Evolutionary conservation across 163 green algal species (phyloP), one percentile per base, ranked within the genome.

Genomic region (Scenedesmus sp.): DNA sequence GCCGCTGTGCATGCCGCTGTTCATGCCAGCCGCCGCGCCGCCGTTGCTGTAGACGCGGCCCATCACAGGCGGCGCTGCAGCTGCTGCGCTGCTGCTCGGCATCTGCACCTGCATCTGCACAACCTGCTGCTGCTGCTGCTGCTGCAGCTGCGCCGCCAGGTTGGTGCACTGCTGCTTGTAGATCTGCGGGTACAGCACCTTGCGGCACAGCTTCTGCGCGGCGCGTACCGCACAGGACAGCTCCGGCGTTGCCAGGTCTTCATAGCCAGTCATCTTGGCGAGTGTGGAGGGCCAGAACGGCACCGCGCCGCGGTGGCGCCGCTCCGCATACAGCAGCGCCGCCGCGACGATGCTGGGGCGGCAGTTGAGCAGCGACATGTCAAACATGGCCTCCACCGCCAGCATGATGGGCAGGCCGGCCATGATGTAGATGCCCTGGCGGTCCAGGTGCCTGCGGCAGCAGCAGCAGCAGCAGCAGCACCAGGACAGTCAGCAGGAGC

Each of bases 331-430:
- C 81, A 98, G 92, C 54, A 98, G 88, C 9, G 97, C 96, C 0
- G 97, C 97, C 1, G 96, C 97, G 2, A 98, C 96, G 3, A 98
- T 95, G 26, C 94, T 97, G 18, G 97, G 97, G 4, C 97, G 92
- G 95, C 96, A 98, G 94, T 98, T 98, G 52, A 98, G 95, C 84
- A 98, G 97, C 0, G 59, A 84, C 64, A 93, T 82, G 92, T 96
- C 94, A 87, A 95, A 96, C 57, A 95, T 59, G 52, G 92, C 92
- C 82, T 96, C 94, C 5, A 95, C 93, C 7, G 93, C 93, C 20
- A 96, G 86, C 93, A 96, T 95, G 55, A 95, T 94, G 81, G 94
- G 91, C 74, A 95, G 91, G 82, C 94, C 94, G 6, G 93, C 94
- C 82, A 95, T 84, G 15, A 91, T 90, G 86, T 96, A 95, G 18